Evolutionary conservation across 768 basidiomycete genomes (phyloP).

Genomic region (Pleurotus cornucopiae): DNA sequence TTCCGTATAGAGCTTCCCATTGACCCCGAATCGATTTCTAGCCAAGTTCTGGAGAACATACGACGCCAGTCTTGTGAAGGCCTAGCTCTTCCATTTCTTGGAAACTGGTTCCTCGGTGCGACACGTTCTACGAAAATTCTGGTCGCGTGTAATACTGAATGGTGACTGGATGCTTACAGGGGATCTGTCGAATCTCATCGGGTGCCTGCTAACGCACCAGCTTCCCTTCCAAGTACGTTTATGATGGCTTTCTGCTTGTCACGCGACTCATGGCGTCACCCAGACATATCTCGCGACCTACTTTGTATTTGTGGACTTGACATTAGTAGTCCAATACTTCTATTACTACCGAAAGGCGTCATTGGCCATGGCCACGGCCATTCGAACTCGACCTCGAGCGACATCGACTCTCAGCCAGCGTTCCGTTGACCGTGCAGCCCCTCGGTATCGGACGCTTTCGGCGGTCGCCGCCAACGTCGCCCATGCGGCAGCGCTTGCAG

Average conservation of each 20-base stretch:
- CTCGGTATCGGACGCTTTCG: constrained; percentile 67
- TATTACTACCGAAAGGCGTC: constrained; percentile 54
- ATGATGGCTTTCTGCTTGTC: not conserved
- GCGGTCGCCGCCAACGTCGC: constrained; percentile 71
- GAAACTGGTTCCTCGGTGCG: constrained; percentile 89
- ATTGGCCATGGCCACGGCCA: not conserved
- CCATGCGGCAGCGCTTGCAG: constrained; percentile 63
- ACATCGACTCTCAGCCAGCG: constrained; percentile 38
- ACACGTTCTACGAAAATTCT: constrained; percentile 4
- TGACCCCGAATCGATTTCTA: constrained; percentile 22
- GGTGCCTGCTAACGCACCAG: constrained; percentile 88
- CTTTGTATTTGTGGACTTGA: constrained; percentile 80
- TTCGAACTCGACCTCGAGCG: constrained; percentile 32
- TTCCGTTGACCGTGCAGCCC: constrained; percentile 49
- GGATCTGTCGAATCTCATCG: constrained; percentile 89
- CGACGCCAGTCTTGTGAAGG: constrained; percentile 78
- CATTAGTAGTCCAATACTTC: constrained; percentile 74
- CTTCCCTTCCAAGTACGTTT: constrained; percentile 85
- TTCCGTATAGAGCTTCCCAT: not conserved
- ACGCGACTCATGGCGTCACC: constrained; percentile 11
- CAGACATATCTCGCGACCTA: constrained; percentile 91
- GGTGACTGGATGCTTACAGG: constrained; percentile 39
- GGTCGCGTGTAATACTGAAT: too few relatives aligned
- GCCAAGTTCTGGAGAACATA: constrained; percentile 82
- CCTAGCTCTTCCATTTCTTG: constrained; percentile 87